Percentiles rank a stretch among this genome's conserved stretches.
These are phyloP conservation scores for Solanum boliviense DNA, from an alignment of 257 asterid genomes.

Conservation along the genomic window DNA sequence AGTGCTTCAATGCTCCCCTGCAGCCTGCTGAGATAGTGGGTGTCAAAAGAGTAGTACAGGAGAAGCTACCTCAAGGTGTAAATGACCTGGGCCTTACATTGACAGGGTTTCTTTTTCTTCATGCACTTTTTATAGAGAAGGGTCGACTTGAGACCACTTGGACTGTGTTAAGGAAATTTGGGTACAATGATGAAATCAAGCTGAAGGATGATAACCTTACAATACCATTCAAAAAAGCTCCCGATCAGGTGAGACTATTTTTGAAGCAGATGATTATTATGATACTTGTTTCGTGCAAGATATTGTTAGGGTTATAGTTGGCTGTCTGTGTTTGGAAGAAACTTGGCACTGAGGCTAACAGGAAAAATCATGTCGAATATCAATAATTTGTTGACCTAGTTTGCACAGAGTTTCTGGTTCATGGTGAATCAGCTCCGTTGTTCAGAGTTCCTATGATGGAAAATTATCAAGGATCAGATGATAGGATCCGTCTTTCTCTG, in stretches of 20 bases:
- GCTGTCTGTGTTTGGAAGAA: background rate
- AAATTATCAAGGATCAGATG: background rate
- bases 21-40: slow-evolving; percentile 84
- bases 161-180: slow-evolving; percentile 87
- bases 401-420: background rate
- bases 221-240: slow-evolving; percentile 64
- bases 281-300: background rate
- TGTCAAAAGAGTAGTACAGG: slow-evolving; percentile 82
- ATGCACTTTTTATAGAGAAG: slow-evolving; percentile 90
- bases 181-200: slow-evolving; percentile 72
- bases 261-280: background rate
- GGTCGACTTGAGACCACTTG: slow-evolving; percentile 86
- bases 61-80: slow-evolving; percentile 84
- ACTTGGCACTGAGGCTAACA: background rate
- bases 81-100: slow-evolving; percentile 82
- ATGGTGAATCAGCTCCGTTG: background rate
- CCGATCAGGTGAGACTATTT: slow-evolving; percentile 70
- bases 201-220: slow-evolving; percentile 65
- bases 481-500: background rate
- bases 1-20: slow-evolving; percentile 84
- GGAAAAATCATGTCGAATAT: background rate
- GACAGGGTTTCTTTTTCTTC: slow-evolving; percentile 84
- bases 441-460: background rate
- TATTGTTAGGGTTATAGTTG: background rate
- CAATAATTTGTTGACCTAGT: background rate